Base-by-base conservation (phyloP, 306 rosid species). In the Begonia fuchsioides region DNA sequence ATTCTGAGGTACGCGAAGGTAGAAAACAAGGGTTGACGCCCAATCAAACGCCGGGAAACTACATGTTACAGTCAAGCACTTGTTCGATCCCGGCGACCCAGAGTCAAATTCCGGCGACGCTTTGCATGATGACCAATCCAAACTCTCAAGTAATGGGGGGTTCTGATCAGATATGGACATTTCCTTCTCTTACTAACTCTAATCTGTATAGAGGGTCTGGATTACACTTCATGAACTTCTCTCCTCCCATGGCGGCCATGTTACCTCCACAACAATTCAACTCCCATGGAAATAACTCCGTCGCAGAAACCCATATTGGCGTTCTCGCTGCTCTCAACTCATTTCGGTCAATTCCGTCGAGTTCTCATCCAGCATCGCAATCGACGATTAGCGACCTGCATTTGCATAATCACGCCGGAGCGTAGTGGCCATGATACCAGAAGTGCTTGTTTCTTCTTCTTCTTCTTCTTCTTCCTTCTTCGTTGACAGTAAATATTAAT, bases 221-320 rank as follows among this genome's bases (percentile, higher is more conserved):
- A 11, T 54, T 83, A 55, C 97, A 84, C 60, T 88, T 88, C 53
- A 78, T 88, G 95, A 88, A 88, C 57, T 82, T 88, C 12, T 73
- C 74, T 67, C 76, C 87, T 58, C 87, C 95, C 43, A 86, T 94
- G 1, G 59, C 77, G 90, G 52, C 87, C 13, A 59, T 76, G 15
- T 54, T 88, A 73, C 76, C 84, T 1, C 75, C 70, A 17, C 86
- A 78, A 32, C 87, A 72, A 63, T 39, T 75, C 15, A 72, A 85
- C 11, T 55, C 45, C 14, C 15, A 55, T 11, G 55, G 62, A 26
- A 0, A 17, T 47, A 26, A 67, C 12, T 15, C 63, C 49, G 17
- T 54, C 3, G 32, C 52, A 16, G 95, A 84, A 54, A 72, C 69
- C 45, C 82, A 88, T 45, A 70, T 83, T 46, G 94, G 86, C 18